A percentile compares a stretch with the other conserved stretches of the same genome.
Evolutionary conservation across 2,329 filamentous ascomycete genomes (phyloP).

Genomic region (Chrysoporthe cubensis): DNA sequence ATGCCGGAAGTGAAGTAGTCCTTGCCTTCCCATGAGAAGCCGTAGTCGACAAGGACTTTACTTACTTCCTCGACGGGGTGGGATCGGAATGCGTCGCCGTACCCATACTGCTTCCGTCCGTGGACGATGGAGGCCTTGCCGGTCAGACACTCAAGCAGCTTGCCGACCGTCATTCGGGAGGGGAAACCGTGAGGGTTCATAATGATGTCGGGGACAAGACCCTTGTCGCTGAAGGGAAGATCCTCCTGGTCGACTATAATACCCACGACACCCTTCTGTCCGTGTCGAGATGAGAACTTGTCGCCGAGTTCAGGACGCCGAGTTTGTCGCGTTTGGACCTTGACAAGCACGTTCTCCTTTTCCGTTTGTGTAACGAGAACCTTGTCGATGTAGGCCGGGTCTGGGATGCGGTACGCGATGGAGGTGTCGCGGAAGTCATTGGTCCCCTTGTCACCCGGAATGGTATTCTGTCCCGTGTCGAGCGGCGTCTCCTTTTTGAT

Average conservation of each 20-base stretch:
- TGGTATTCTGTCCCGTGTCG: conserved; percentile 73
- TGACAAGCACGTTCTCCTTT: conserved; percentile 82
- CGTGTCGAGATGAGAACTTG: conserved; percentile 98
- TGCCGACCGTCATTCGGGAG: conserved; percentile 98
- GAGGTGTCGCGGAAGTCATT: conserved; percentile 70
- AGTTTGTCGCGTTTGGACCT: conserved; percentile 95
- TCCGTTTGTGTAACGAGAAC: conserved; percentile 92
- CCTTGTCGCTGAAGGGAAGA: conserved; percentile 91
- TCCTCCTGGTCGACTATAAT: conserved; percentile 97
- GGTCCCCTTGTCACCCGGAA: conserved; percentile 67
- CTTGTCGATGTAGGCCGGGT: conserved; percentile 92
- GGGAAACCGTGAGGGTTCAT: conserved; percentile 99
- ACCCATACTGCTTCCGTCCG: conserved; percentile 86
- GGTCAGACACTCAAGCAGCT: conserved; percentile 91
- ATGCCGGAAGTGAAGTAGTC: conserved; percentile 95
- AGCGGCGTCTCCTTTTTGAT: conserved; percentile 87
- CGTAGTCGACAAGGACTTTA: conserved; percentile 78
- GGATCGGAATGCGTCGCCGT: conserved; percentile 78
- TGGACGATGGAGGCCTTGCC: conserved; percentile 90
- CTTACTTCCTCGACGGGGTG: conserved; percentile 88
- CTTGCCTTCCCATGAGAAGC: conserved; percentile 96
- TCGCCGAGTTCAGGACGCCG: conserved; percentile 92
- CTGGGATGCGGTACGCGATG: conserved; percentile 79
- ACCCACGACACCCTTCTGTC: conserved; percentile 96
- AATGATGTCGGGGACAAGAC: conserved; percentile 96